These are phyloP conservation scores for Sedum album DNA, from an alignment of 164 flowering plant genomes.

Conservation along the genomic window DNA sequence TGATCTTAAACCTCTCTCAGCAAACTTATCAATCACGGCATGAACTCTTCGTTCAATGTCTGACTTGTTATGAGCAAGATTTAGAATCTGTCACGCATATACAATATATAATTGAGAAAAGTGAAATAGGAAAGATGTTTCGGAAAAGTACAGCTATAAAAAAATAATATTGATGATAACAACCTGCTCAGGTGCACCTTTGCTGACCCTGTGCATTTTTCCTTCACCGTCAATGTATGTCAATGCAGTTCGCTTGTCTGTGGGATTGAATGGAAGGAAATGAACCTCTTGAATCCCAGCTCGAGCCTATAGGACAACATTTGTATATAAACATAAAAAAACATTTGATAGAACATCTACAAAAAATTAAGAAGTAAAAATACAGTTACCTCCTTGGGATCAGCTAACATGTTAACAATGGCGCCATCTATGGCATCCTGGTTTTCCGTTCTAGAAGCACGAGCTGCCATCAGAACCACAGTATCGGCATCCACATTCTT, in stretches of 20 bases:
- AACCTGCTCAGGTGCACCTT: slow-evolving; percentile 35
- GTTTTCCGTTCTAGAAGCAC: slow-evolving; percentile 67
- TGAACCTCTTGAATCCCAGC: slow-evolving; percentile 27
- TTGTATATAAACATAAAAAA: background rate
- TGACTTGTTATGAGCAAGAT: slow-evolving; percentile 9
- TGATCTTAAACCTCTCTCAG: slow-evolving; percentile 8
- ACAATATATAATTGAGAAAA: background rate
- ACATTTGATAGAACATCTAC: background rate
- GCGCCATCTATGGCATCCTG: slow-evolving; percentile 82
- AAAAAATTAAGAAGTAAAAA: background rate
- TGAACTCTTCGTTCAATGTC: slow-evolving; percentile 10
- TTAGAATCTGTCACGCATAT: background rate
- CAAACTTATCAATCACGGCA: slow-evolving; percentile 9
- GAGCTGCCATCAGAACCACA: slow-evolving; percentile 81
- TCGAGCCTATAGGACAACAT: slow-evolving; percentile 22
- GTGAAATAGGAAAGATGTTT: background rate
- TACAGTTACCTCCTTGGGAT: slow-evolving; percentile 59
- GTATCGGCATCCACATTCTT: slow-evolving; percentile 60
- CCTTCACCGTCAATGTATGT: slow-evolving; percentile 23
- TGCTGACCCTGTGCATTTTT: slow-evolving; percentile 28
- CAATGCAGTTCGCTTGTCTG: slow-evolving; percentile 27
- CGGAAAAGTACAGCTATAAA: background rate
- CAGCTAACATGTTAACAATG: slow-evolving; percentile 73
- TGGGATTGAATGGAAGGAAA: slow-evolving; percentile 30
- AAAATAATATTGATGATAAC: background rate